Evolutionary conservation across 495 filamentous ascomycete species (phyloP).

Genomic region (Rhizodiscina lignyota): DNA sequence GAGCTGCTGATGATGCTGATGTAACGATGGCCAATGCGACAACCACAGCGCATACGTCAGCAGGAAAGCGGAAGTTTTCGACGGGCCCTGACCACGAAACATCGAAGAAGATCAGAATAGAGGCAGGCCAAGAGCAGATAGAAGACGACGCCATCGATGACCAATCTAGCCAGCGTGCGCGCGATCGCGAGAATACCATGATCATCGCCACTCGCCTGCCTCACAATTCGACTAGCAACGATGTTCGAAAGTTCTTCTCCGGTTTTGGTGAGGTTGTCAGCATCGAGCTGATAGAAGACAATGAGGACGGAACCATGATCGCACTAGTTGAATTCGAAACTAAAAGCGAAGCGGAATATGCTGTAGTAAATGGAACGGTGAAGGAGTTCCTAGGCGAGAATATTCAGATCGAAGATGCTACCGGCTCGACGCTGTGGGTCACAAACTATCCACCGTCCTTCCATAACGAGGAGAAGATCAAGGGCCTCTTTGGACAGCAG

Average conservation of each 20-base stretch:
- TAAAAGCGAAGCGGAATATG: slow-evolving; percentile 61
- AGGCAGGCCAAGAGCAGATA: too few species aligned
- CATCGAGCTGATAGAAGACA: too few species aligned
- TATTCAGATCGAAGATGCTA: slow-evolving; percentile 56
- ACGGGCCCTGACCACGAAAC: slow-evolving; percentile 20
- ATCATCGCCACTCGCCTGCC: slow-evolving; percentile 69
- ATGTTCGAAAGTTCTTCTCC: slow-evolving; percentile 74
- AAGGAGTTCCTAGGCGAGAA: slow-evolving; percentile 52
- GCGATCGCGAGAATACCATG: slow-evolving; percentile 80
- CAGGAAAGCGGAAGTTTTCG: slow-evolving; percentile 42
- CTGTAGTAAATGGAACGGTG: slow-evolving; percentile 61
- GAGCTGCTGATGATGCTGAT: neutral
- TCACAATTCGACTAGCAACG: slow-evolving; percentile 43
- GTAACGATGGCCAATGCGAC: neutral
- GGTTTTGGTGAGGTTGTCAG: slow-evolving; percentile 24
- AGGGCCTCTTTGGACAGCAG: too few species aligned
- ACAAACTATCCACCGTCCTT: slow-evolving; percentile 80
- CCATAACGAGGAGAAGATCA: too few species aligned
- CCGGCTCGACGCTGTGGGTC: slow-evolving; percentile 67
- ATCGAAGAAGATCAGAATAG: slow-evolving; percentile 8
- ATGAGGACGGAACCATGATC: slow-evolving; percentile 42
- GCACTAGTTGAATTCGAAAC: slow-evolving; percentile 75
- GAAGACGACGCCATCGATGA: too few species aligned
- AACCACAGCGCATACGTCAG: slow-evolving; percentile 47
- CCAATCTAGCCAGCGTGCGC: too few species aligned